A percentile compares a stretch with the other conserved stretches of the same genome.
Conservation (phyloP, 768 basidiomycete genomes). For the Porphyrellus cyaneotinctus region DNA sequence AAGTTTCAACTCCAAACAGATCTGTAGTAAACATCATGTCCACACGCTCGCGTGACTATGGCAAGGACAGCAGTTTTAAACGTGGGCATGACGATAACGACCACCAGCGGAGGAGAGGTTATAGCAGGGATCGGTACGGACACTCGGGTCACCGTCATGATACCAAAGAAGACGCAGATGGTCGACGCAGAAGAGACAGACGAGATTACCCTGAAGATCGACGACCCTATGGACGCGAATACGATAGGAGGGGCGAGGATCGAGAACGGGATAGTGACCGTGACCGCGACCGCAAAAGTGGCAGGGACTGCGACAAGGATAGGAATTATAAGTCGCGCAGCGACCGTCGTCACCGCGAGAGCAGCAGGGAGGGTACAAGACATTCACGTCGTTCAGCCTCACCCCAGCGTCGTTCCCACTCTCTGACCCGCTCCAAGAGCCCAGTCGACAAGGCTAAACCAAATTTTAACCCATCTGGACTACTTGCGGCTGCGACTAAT, state of each 20-base stretch:
- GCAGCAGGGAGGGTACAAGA: constrained; percentile 31
- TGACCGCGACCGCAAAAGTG: constrained; percentile 9
- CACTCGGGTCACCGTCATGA: constrained; percentile 15
- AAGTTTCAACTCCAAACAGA: not conserved
- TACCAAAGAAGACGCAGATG: constrained; percentile 16
- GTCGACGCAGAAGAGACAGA: constrained; percentile 19
- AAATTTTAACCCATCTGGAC: constrained; percentile 83
- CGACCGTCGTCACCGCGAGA: constrained; percentile 23
- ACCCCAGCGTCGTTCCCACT: constrained; percentile 37
- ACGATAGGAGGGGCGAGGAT: constrained; percentile 15
- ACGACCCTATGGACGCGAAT: constrained; percentile 18
- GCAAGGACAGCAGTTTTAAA: constrained; percentile 9
- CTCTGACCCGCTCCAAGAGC: constrained; percentile 41
- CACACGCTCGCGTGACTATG: constrained; percentile 13
- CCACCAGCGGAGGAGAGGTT: constrained; percentile 8
- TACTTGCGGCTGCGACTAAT: constrained; percentile 95
- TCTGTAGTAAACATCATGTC: too few relatives aligned
- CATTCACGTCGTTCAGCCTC: constrained; percentile 56
- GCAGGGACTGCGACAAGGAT: constrained; percentile 30
- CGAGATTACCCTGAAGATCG: constrained; percentile 15
- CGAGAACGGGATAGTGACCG: constrained; percentile 11
- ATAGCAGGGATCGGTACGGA: constrained; percentile 3
- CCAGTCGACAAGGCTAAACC: constrained; percentile 70
- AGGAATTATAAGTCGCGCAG: constrained; percentile 36
- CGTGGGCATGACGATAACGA: constrained; percentile 13